Evolutionary conservation across 345 rosid species (phyloP).

Genomic region (Eucalyptus coolabah): DNA sequence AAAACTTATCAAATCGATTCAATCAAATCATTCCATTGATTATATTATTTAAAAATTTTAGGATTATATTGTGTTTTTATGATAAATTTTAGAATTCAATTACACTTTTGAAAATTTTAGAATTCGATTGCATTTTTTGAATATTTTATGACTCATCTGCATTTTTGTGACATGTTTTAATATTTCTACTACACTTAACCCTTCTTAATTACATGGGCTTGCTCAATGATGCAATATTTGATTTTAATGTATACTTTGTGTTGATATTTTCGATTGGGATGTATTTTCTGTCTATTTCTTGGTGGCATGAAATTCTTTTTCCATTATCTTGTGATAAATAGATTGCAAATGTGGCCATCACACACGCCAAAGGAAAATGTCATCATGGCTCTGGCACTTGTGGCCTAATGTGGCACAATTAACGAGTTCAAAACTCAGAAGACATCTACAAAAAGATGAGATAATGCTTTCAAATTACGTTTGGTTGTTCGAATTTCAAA

Average conservation of each 20-base stretch:
- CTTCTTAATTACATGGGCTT: not conserved
- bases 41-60: too few species aligned
- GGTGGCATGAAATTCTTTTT: not conserved
- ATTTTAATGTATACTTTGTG: not conserved
- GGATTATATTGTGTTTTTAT: fast-evolving
- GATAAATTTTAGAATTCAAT: too few species aligned
- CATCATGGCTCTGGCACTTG: too few species aligned
- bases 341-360: not conserved
- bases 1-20: too few species aligned
- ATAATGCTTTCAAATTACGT: fast-evolving
- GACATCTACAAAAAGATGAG: too few species aligned
- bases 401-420: not conserved
- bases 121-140: too few species aligned
- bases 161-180: too few species aligned
- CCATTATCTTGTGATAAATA: not conserved
- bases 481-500: fast-evolving
- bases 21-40: fast-evolving
- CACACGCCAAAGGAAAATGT: too few species aligned
- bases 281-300: not conserved
- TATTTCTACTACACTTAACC: too few species aligned
- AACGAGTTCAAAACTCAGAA: too few species aligned
- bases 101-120: too few species aligned
- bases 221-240: not conserved
- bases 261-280: not conserved
- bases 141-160: too few species aligned